A percentile compares a stretch with the other conserved stretches of the same genome.
Evolutionary conservation across 306 rosid genomes (phyloP).

Genomic region (Elaeagnus macrophylla): DNA sequence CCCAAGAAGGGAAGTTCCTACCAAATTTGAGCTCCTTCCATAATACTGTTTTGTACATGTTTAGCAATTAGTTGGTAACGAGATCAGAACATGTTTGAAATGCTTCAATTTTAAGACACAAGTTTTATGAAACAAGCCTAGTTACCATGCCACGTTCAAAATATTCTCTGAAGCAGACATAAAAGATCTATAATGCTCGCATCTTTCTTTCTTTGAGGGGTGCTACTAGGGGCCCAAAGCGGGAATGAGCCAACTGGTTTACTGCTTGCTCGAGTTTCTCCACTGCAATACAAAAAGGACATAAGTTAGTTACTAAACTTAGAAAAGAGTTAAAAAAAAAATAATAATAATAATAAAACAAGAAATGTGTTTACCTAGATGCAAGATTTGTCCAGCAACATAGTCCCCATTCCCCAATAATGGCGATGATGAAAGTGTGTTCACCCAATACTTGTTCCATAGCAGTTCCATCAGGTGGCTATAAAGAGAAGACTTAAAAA

Average conservation of each 20-base stretch:
- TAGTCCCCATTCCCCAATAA: slow-evolving; percentile 88
- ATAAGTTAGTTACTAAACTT: slow-evolving; percentile 3
- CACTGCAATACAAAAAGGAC: slow-evolving; percentile 43
- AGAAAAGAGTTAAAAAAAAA: not conserved
- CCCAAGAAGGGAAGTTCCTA: no score
- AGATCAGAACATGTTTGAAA: not conserved
- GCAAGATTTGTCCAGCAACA: slow-evolving; percentile 92
- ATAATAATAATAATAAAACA: no score
- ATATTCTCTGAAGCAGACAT: not conserved
- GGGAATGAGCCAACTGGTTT: slow-evolving; percentile 82
- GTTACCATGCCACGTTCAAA: not conserved
- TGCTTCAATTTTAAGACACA: not conserved
- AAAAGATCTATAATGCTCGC: slow-evolving; percentile 20
- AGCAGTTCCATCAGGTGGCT: slow-evolving; percentile 86
- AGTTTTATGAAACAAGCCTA: not conserved
- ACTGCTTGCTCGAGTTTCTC: slow-evolving; percentile 95
- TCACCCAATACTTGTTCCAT: slow-evolving; percentile 96
- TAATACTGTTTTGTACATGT: no score
- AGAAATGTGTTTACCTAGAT: slow-evolving; percentile 50
- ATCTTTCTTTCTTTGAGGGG: slow-evolving; percentile 84
- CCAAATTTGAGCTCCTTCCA: no score
- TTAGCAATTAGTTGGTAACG: no score
- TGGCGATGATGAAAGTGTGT: slow-evolving; percentile 89
- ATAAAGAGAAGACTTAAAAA: slow-evolving; percentile 89
- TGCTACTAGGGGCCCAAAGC: slow-evolving; percentile 71